Percentiles rank a stretch among this genome's conserved stretches.
These are phyloP conservation scores for Pseudonectria foliicola DNA, from an alignment of 2,329 filamentous ascomycete genomes.

Conservation along the genomic window DNA sequence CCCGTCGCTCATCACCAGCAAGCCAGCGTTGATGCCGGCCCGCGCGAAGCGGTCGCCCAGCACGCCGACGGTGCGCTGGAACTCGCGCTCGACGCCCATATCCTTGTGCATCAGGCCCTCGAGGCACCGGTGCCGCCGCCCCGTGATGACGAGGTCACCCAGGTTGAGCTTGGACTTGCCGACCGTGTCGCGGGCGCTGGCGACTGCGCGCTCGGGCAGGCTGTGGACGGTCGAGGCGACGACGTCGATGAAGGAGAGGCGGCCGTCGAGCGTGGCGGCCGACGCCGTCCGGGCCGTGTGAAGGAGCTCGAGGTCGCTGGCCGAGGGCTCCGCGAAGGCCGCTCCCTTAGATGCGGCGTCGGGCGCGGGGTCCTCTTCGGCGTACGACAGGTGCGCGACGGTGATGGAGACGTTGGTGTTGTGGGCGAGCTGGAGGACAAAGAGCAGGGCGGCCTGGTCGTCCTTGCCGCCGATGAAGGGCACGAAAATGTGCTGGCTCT, in stretches of 20 bases:
- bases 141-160: conserved; percentile 20
- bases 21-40: conserved; percentile 21
- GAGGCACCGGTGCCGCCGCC: conserved; percentile 14
- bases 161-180: conserved; percentile 18
- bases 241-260: conserved; percentile 16
- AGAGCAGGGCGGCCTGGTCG: conserved; percentile 68
- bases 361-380: conserved; percentile 12
- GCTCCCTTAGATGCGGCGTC: conserved; percentile 1
- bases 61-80: conserved; percentile 20
- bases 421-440: conserved; percentile 77
- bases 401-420: conserved; percentile 74
- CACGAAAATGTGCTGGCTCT: conserved; percentile 76
- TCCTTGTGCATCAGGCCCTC: conserved; percentile 11
- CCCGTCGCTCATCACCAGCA: conserved; percentile 21
- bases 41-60: conserved; percentile 19
- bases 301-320: conserved; percentile 23
- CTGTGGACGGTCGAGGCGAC: conserved; percentile 16
- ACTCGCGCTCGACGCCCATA: conserved; percentile 19
- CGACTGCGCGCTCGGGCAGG: conserved; percentile 18
- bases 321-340: conserved; percentile 6
- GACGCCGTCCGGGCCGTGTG: conserved; percentile 16
- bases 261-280: conserved; percentile 9
- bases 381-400: conserved; percentile 44
- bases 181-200: conserved; percentile 12
- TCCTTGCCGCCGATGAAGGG: conserved; percentile 82